A percentile compares a stretch with the other conserved stretches of the same genome.
These are phyloP conservation scores for Coemansia sp. DNA, from an alignment of 192 early-diverging fungal genomes.

Conservation along the genomic window DNA sequence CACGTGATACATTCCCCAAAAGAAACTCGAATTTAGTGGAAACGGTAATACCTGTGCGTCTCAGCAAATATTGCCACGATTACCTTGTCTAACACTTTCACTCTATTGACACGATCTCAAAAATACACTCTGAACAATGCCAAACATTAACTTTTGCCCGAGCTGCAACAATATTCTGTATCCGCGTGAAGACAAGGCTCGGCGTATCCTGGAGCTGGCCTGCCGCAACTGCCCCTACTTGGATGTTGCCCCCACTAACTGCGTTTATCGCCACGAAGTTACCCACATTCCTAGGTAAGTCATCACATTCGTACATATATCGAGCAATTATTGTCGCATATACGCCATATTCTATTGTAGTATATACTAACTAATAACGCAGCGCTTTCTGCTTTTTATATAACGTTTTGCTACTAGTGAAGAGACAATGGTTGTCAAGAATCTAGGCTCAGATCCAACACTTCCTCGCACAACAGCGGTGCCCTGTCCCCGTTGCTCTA, in stretches of 20 bases:
- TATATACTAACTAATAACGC: not conserved
- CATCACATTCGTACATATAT: not conserved
- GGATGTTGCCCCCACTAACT: slow-evolving; percentile 66
- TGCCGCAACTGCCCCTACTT: slow-evolving; percentile 77
- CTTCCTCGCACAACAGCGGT: slow-evolving; percentile 63
- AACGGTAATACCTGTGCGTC: not conserved
- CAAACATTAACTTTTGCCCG: slow-evolving; percentile 44
- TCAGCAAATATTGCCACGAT: no score
- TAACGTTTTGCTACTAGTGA: slow-evolving; percentile 40
- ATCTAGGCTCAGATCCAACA: slow-evolving; percentile 73
- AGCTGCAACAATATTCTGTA: slow-evolving; percentile 78
- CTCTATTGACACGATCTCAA: not conserved
- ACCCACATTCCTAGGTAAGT: slow-evolving; percentile 52
- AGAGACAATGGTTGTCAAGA: slow-evolving; percentile 71
- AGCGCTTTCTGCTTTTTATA: slow-evolving; percentile 17
- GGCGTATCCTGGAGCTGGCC: slow-evolving; percentile 60
- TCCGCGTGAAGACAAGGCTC: slow-evolving; percentile 65
- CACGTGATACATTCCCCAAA: slow-evolving; percentile 11
- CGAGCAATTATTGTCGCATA: not conserved
- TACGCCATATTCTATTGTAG: not conserved
- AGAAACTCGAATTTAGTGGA: not conserved
- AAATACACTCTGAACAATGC: slow-evolving; percentile 17
- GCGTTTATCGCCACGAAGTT: slow-evolving; percentile 76
- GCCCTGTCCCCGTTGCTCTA: slow-evolving; percentile 60
- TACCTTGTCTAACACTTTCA: no score